Percentiles rank a stretch among this genome's conserved stretches.
Conservation (phyloP, 2,329 filamentous ascomycete species). For the Cladosporium cucumerinum region DNA sequence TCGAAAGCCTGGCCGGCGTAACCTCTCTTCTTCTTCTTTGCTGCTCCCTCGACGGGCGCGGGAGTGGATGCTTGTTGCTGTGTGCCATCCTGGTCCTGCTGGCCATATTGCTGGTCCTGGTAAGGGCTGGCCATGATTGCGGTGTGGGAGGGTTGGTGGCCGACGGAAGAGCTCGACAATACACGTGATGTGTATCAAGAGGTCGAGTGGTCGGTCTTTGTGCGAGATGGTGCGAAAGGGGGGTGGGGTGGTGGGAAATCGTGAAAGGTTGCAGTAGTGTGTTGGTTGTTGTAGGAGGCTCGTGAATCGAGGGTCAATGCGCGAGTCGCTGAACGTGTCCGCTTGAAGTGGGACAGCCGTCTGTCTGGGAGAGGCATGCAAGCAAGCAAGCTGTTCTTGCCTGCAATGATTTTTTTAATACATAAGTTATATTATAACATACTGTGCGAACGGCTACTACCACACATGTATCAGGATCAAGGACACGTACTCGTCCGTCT, state of each 20-base stretch:
- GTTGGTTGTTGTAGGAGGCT: conserved; percentile 13
- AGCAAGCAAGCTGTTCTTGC: not conserved
- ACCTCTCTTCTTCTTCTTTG: conserved; percentile 87
- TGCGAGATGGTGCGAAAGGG: not conserved
- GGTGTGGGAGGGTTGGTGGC: not conserved
- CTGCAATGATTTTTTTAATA: not conserved
- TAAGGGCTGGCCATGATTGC: conserved; percentile 15
- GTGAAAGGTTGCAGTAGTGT: not conserved
- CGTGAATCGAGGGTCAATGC: conserved; percentile 5
- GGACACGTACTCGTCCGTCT: not conserved
- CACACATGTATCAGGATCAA: not conserved
- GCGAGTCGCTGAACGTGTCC: conserved; percentile 11
- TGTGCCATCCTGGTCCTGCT: conserved; percentile 21
- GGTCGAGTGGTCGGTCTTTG: not conserved
- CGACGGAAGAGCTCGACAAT: not conserved
- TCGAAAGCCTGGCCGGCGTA: conserved; percentile 96
- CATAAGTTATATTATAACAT: not conserved
- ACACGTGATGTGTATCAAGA: not conserved
- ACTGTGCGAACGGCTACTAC: not conserved
- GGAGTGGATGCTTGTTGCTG: conserved; percentile 24
- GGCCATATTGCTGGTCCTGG: conserved; percentile 17
- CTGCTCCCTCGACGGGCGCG: conserved; percentile 25
- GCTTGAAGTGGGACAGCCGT: conserved; percentile 9
- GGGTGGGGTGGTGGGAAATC: not conserved
- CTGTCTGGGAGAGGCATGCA: not conserved